These are phyloP conservation scores for Deinandra increscens DNA, from an alignment of 129 eudicot genomes.

Conservation along the genomic window DNA sequence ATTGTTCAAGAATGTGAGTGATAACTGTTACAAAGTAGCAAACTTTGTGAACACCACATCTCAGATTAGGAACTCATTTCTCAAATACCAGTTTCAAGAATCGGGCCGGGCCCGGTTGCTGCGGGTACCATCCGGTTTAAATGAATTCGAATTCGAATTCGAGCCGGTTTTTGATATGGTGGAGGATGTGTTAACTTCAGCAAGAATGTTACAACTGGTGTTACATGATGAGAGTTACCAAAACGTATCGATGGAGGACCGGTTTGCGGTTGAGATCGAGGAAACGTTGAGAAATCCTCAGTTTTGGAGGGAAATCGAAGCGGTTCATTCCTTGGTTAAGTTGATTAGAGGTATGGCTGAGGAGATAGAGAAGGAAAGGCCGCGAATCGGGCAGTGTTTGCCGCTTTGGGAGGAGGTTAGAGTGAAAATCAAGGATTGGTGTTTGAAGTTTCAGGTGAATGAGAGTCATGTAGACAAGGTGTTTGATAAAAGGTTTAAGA, in stretches of 20 bases:
- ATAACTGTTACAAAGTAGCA: slow-evolving; percentile 58
- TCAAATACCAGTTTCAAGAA: slow-evolving; percentile 70
- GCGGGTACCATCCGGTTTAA: slow-evolving; percentile 44
- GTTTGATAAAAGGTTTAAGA: slow-evolving; percentile 64
- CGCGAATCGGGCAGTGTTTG: slow-evolving; percentile 79
- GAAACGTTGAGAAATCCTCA: slow-evolving; percentile 63
- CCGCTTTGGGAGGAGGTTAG: slow-evolving; percentile 89
- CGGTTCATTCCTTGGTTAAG: slow-evolving; percentile 63
- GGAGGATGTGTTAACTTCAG: slow-evolving; percentile 66
- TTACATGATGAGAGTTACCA: slow-evolving; percentile 66
- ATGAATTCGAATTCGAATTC: slow-evolving; percentile 30
- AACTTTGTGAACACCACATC: slow-evolving; percentile 60
- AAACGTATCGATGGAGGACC: slow-evolving; percentile 54
- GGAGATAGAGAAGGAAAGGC: slow-evolving; percentile 70
- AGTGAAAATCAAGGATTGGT: slow-evolving; percentile 67
- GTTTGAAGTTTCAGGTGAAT: slow-evolving; percentile 56
- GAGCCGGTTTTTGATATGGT: slow-evolving; percentile 51
- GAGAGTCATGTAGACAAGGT: slow-evolving; percentile 60
- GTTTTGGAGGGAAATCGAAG: slow-evolving; percentile 84
- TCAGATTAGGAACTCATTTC: slow-evolving; percentile 51
- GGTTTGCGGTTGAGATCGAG: slow-evolving; percentile 53
- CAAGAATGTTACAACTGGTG: slow-evolving; percentile 64
- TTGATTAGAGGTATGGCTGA: slow-evolving; percentile 55
- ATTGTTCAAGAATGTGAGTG: slow-evolving; percentile 62
- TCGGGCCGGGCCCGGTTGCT: slow-evolving; percentile 58